phyloP scores from a whole-genome alignment of 2,329 filamentous ascomycete species.

The Arachnopeziza araneosa region DNA sequence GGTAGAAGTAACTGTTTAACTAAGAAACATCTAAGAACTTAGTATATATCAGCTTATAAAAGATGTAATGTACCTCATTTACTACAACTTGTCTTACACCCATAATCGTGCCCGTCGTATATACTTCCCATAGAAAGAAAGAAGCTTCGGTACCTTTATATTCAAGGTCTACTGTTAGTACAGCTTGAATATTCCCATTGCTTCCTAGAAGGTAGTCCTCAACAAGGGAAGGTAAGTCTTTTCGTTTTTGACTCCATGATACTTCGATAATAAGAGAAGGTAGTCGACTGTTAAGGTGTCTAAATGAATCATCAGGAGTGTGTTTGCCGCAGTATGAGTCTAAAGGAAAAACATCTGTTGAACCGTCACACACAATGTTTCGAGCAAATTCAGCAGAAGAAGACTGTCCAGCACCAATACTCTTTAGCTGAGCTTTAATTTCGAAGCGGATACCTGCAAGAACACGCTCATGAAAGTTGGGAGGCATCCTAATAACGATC shows the following conservation, averaged over 20 bases:
- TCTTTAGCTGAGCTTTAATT: slow-evolving; percentile 9
- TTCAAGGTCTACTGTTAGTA: slow-evolving; percentile 31
- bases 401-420: slow-evolving; percentile 4
- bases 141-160: slow-evolving; percentile 16
- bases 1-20: too few relatives aligned
- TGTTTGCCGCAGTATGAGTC: slow-evolving; percentile 14
- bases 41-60: too few relatives aligned
- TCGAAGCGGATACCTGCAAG: slow-evolving; percentile 10
- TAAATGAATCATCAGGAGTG: slow-evolving; percentile 24
- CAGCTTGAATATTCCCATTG: slow-evolving; percentile 25
- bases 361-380: slow-evolving; percentile 6
- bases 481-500: slow-evolving; percentile 21
- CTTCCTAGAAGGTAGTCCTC: slow-evolving; percentile 31
- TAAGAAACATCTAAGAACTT: too few relatives aligned
- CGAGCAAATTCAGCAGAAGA: slow-evolving; percentile 12
- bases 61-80: too few relatives aligned
- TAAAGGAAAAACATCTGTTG: slow-evolving; percentile 7
- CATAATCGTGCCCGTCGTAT: too few relatives aligned
- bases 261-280: slow-evolving; percentile 30
- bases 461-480: slow-evolving; percentile 16
- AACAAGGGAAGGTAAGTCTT: slow-evolving; percentile 25
- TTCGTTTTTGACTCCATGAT: slow-evolving; percentile 29
- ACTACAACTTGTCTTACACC: too few relatives aligned
- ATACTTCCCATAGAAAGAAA: too few relatives aligned
- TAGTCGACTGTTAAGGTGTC: slow-evolving; percentile 17